Conservation (phyloP, 768 basidiomycete genomes). For the Termitomyces sp. region DNA sequence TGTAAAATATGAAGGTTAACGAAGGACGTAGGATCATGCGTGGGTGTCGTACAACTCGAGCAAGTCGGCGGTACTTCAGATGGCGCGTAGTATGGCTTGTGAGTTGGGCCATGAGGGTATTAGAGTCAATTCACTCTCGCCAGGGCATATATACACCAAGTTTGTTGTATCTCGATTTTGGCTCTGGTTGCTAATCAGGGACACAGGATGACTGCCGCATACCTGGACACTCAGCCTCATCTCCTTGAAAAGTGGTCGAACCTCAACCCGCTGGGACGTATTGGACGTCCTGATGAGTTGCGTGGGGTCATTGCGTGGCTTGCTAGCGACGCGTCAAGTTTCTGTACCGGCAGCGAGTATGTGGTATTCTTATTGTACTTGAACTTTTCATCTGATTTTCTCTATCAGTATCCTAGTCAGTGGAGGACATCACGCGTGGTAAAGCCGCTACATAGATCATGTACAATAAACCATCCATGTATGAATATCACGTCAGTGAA, state of each 20-base stretch:
- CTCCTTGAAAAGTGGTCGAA: slow-evolving; percentile 64
- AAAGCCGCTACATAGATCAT: slow-evolving; percentile 11
- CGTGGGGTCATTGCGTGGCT: slow-evolving; percentile 71
- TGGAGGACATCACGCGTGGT: slow-evolving; percentile 66
- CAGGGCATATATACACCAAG: slow-evolving; percentile 74
- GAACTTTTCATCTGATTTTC: neutral
- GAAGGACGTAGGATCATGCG: slow-evolving; percentile 47
- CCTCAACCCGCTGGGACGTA: slow-evolving; percentile 65
- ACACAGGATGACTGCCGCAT: slow-evolving; percentile 69
- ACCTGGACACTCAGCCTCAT: slow-evolving; percentile 61
- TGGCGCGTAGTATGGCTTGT: slow-evolving; percentile 80
- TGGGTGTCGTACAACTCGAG: slow-evolving; percentile 78
- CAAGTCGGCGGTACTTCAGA: slow-evolving; percentile 77
- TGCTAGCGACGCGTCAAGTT: slow-evolving; percentile 71
- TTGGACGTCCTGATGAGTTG: slow-evolving; percentile 71
- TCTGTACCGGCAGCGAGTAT: slow-evolving; percentile 81
- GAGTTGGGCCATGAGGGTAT: slow-evolving; percentile 66
- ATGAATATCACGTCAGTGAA: neutral
- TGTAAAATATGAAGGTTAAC: neutral
- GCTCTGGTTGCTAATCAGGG: neutral
- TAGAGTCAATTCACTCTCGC: slow-evolving; percentile 73
- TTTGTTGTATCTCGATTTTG: slow-evolving; percentile 20
- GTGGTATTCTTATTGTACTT: slow-evolving; percentile 22
- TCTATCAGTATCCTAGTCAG: slow-evolving; percentile 50
- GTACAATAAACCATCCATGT: neutral